Conservation (phyloP, 176 grass and related monocot genomes). For the Zizania latifolia region DNA sequence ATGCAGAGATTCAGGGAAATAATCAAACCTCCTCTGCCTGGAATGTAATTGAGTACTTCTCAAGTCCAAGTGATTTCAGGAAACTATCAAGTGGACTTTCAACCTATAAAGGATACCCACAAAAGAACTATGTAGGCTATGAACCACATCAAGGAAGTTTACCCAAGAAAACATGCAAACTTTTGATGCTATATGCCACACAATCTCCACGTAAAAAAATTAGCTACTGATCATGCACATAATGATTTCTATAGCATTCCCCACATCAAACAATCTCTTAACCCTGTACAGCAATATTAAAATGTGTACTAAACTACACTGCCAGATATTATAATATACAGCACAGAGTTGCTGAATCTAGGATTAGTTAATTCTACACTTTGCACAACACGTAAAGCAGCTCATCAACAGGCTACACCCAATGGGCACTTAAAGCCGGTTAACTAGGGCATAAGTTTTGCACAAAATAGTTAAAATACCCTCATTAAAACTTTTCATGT, state of each 20-base stretch:
- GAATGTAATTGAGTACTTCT: constrained; percentile 86
- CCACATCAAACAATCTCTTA: not conserved
- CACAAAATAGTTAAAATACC: not conserved
- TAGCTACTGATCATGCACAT: not conserved
- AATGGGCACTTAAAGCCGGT: not conserved
- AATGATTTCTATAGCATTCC: not conserved
- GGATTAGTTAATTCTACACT: not conserved
- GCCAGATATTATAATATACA: not conserved
- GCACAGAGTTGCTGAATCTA: not conserved
- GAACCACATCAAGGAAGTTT: constrained; percentile 10
- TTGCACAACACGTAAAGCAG: not conserved
- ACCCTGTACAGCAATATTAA: not conserved
- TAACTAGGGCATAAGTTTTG: not conserved
- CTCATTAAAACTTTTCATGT: not conserved
- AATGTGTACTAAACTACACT: not conserved
- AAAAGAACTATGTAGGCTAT: constrained; percentile 18
- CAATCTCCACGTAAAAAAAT: constrained; percentile 14
- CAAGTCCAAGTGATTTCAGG: constrained; percentile 78
- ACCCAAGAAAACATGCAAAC: not conserved
- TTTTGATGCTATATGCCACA: not conserved
- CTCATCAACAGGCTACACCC: not conserved
- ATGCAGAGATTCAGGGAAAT: not conserved
- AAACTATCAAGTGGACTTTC: constrained; percentile 75
- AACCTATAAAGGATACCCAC: constrained; percentile 36
- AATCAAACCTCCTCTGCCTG: constrained; percentile 80